Conservation (phyloP, 2,329 filamentous ascomycete genomes). For the Sporothrix euskadiensis region DNA sequence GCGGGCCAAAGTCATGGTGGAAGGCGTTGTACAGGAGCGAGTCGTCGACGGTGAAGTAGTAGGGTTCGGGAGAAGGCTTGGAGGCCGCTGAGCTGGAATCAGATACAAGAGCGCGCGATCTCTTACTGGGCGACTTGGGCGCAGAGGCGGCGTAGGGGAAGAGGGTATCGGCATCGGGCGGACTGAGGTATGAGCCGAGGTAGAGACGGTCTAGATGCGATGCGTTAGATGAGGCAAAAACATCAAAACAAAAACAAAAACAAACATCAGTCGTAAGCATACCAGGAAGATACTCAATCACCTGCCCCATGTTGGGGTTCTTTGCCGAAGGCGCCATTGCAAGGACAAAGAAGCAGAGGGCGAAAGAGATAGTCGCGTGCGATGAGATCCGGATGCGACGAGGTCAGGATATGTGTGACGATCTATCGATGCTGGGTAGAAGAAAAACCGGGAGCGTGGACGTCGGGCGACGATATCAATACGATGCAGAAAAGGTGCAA, state of each 20-base stretch:
- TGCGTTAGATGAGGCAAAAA: constrained; percentile 29
- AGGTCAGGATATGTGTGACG: not conserved
- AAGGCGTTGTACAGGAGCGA: constrained; percentile 95
- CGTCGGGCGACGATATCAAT: constrained; percentile 4
- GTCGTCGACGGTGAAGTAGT: constrained; percentile 95
- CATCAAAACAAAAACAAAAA: constrained; percentile 26
- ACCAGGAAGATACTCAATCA: constrained; percentile 97
- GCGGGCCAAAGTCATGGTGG: constrained; percentile 94
- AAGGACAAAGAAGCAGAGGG: not conserved
- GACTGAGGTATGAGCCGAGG: constrained; percentile 83
- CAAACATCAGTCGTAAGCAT: constrained; percentile 33
- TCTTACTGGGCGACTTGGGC: constrained; percentile 71
- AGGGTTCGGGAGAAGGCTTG: constrained; percentile 61
- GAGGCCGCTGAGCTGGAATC: constrained; percentile 31
- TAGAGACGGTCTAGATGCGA: constrained; percentile 78
- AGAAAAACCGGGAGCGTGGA: not conserved
- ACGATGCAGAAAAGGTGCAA: constrained; percentile 7
- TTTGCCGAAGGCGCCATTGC: constrained; percentile 54
- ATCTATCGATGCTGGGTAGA: constrained; percentile 17
- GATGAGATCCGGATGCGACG: not conserved
- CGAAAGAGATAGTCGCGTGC: constrained; percentile 25
- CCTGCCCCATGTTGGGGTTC: constrained; percentile 71
- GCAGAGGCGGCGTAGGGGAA: constrained; percentile 74
- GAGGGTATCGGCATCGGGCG: constrained; percentile 76
- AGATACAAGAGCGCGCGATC: constrained; percentile 61